phyloP scores from a whole-genome alignment of 2,329 filamentous ascomycete genomes.

The Leptographium lundbergii region DNA sequence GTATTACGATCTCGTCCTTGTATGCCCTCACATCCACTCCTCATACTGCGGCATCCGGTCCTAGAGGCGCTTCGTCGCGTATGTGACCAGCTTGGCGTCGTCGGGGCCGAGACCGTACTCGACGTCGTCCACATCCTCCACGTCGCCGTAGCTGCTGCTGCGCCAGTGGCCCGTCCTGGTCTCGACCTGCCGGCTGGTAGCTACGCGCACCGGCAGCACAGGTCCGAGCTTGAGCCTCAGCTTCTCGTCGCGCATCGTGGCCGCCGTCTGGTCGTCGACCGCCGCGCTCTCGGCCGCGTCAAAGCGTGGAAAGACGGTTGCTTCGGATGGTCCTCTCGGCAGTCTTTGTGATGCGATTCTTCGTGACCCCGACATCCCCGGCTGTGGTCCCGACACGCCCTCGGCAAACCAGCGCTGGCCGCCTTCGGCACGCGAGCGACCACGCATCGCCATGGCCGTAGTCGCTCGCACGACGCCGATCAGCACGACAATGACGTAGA shows the following conservation, averaged over 20 bases:
- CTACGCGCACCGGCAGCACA: slow-evolving; percentile 6
- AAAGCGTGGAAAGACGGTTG: slow-evolving; percentile 5
- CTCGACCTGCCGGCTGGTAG: slow-evolving; percentile 12
- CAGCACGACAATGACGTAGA: slow-evolving; percentile 69
- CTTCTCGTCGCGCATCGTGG: slow-evolving; percentile 18
- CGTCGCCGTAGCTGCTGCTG: slow-evolving; percentile 22
- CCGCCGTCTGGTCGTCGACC: slow-evolving; percentile 7
- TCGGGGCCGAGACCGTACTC: not conserved
- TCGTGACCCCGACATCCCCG: not conserved
- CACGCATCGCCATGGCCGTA: slow-evolving; percentile 44
- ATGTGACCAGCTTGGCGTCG: not conserved
- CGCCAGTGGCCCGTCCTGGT: slow-evolving; percentile 18
- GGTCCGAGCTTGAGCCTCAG: not conserved
- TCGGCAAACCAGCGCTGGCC: slow-evolving; percentile 25
- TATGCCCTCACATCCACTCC: not conserved
- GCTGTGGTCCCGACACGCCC: not conserved
- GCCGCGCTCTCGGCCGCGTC: slow-evolving; percentile 5
- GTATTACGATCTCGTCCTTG: too few species aligned
- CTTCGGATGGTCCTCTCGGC: not conserved
- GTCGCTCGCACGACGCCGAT: slow-evolving; percentile 58
- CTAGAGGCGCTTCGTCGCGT: not conserved
- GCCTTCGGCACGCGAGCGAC: slow-evolving; percentile 48
- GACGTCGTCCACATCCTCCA: slow-evolving; percentile 17
- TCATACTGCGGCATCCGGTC: not conserved
- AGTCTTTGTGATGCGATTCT: too few species aligned